Base-by-base conservation (phyloP, 2,329 filamentous ascomycete genomes). In the Phyllosticta ampelicida region DNA sequence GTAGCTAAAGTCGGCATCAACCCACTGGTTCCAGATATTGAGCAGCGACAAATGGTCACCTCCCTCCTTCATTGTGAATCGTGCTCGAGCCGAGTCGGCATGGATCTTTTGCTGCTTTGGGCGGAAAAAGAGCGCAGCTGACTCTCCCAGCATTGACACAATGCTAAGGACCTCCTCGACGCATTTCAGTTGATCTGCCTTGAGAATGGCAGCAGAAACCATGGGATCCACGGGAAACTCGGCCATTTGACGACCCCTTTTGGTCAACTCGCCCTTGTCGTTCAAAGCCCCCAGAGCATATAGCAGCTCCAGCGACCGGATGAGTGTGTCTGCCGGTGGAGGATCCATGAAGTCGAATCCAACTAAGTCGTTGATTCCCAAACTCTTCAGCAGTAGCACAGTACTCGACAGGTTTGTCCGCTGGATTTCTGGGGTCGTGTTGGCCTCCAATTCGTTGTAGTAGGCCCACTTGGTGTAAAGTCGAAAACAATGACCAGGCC, bases 51-150 rank as follows among this genome's bases (percentile, higher is more conserved):
- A 70, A 66, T 96, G 89, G 69, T 99, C 94, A 49, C 94, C 94
- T 36, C 91, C 91, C 61, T 95, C 90, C 65, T 90, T 89, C 69
- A 92, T 78, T 0, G 90, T 95, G 73, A 97, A 97, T 1, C 92
- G 84, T 36, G 87, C 86, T 13, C 90, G 85, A 0, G 94, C 94
- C 61, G 87, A 89, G 71, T 99, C 92, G 11, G 94, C 94, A 67
- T 96, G 89, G 26, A 96, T 86, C 71, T 96, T 96, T 78, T 97
- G 96, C 74, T 99, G 91, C 70, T 96, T 96, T 19, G 94, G 91
- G 0, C 90, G 82, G 79, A 95, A 95, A 77, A 96, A 99, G 5
- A 99, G 80, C 0, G 90, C 86, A 3, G 86, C 90, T 1, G 89
- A 84, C 74, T 97, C 94, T 61, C 87, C 85, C 0, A 97, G 81